These are phyloP conservation scores for Penicillium crustosum DNA, from an alignment of 2,329 filamentous ascomycete species.

Conservation along the genomic window DNA sequence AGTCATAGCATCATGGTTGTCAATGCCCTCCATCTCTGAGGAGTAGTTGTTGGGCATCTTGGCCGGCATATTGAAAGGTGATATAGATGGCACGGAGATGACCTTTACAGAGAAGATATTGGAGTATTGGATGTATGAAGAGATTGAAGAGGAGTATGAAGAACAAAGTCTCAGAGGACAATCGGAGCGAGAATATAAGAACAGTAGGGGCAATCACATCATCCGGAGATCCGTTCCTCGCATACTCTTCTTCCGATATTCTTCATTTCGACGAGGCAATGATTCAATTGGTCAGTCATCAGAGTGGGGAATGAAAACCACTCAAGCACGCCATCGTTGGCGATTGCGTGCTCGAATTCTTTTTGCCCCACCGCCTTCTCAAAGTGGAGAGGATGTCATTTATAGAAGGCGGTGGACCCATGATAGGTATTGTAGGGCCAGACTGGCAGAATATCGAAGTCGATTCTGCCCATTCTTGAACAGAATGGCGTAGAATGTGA, in stretches of 20 bases:
- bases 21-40: constrained; percentile 36
- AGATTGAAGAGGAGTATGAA: constrained; percentile 8
- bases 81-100: neutral
- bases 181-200: constrained; percentile 30
- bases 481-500: constrained; percentile 14
- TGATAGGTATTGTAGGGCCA: neutral
- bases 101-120: neutral
- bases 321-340: neutral
- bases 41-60: constrained; percentile 40
- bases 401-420: neutral
- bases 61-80: constrained; percentile 36
- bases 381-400: neutral
- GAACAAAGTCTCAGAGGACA: constrained; percentile 16
- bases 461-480: neutral
- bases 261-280: constrained; percentile 12
- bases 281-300: constrained; percentile 21
- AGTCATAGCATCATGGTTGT: constrained; percentile 62
- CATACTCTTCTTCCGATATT: constrained; percentile 22
- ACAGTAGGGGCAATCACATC: constrained; percentile 35
- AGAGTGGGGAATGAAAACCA: neutral
- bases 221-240: constrained; percentile 27
- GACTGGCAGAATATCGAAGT: neutral
- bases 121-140: constrained; percentile 4
- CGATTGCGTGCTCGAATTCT: neutral
- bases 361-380: neutral